phyloP scores from a whole-genome alignment of 78 protist genomes.

The Planoprotostelium fungivorum region DNA sequence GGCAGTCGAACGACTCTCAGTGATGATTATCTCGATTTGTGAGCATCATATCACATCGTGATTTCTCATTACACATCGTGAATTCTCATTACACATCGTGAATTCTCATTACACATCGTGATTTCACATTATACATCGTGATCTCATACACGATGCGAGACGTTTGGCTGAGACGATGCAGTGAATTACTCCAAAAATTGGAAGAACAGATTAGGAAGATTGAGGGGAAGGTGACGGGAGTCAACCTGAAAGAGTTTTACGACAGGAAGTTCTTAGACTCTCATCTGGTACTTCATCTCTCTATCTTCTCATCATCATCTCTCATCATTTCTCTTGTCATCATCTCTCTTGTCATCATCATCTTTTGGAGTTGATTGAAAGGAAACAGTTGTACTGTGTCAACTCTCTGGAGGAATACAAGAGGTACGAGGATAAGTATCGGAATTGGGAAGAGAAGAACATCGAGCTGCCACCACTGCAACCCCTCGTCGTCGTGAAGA shows the following conservation, averaged over 20 bases:
- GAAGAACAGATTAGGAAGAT: neutral
- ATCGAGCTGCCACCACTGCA: neutral
- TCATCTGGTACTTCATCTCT: neutral
- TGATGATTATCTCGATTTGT: neutral
- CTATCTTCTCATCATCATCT: too few relatives aligned
- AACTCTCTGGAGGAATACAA: neutral
- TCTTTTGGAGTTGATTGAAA: too few relatives aligned
- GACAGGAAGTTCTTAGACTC: neutral
- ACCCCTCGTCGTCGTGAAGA: neutral
- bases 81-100: too few relatives aligned
- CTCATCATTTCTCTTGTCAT: too few relatives aligned
- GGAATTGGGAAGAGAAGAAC: neutral
- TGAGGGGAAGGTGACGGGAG: neutral
- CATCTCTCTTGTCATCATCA: too few relatives aligned
- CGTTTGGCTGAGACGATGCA: neutral
- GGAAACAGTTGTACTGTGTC: too few relatives aligned
- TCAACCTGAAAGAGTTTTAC: neutral
- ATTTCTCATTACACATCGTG: too few relatives aligned
- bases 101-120: too few relatives aligned
- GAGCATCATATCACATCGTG: too few relatives aligned
- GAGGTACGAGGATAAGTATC: neutral
- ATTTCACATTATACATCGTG: too few relatives aligned
- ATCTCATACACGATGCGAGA: too few relatives aligned
- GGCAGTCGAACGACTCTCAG: neutral
- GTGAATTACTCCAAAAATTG: neutral